phyloP scores from a whole-genome alignment of 2,329 filamentous ascomycete species.

The Colletotrichum australisinense region DNA sequence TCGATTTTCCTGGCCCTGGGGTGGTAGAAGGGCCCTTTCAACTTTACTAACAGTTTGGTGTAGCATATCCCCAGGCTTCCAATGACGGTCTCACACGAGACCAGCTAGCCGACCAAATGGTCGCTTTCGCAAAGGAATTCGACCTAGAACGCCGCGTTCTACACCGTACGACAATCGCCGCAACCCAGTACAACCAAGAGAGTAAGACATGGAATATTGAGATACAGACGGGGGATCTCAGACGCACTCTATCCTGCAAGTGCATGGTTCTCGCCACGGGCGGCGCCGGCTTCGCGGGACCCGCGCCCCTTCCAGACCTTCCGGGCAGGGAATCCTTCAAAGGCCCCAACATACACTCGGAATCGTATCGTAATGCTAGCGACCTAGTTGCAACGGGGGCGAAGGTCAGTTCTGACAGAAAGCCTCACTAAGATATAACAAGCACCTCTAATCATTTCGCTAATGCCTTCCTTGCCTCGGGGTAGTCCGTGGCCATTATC shows the following conservation, averaged over 20 bases:
- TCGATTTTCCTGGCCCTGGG: too few relatives aligned
- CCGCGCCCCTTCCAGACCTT: slow-evolving; percentile 39
- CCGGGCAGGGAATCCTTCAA: slow-evolving; percentile 37
- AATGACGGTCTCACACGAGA: slow-evolving; percentile 38
- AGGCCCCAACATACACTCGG: slow-evolving; percentile 42
- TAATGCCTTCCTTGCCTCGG: not conserved
- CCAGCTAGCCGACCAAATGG: slow-evolving; percentile 41
- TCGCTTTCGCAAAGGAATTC: slow-evolving; percentile 43
- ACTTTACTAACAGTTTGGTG: too few relatives aligned
- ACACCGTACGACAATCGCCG: slow-evolving; percentile 41
- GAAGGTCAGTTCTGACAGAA: slow-evolving; percentile 32
- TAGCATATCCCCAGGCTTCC: slow-evolving; percentile 35
- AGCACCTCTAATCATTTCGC: not conserved
- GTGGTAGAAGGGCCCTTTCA: too few relatives aligned
- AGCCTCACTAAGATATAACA: accelerated
- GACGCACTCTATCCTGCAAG: slow-evolving; percentile 30
- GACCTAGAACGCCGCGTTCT: slow-evolving; percentile 44
- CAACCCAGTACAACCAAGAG: slow-evolving; percentile 40
- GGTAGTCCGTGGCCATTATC: slow-evolving; percentile 45
- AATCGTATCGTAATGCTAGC: slow-evolving; percentile 37
- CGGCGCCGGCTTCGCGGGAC: slow-evolving; percentile 39
- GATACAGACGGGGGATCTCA: slow-evolving; percentile 33
- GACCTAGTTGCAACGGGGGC: slow-evolving; percentile 37
- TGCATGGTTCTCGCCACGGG: slow-evolving; percentile 43
- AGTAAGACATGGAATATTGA: slow-evolving; percentile 42